Evolutionary conservation across 768 basidiomycete species (phyloP), one percentile per base, ranked within the genome.

Genomic region (Kwoniella dejecticola): DNA sequence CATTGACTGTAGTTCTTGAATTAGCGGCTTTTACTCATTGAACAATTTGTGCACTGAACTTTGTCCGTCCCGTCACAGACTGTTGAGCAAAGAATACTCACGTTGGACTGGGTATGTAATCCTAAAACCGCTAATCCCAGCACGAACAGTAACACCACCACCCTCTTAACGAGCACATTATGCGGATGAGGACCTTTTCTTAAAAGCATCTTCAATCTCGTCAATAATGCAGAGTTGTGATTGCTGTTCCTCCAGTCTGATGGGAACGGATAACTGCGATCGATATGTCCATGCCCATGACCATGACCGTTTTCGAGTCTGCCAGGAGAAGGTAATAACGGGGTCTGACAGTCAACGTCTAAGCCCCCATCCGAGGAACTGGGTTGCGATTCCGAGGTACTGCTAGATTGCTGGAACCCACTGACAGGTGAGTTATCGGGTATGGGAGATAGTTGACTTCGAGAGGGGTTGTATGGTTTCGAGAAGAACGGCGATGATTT

Each of bases 191-290:
- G 10, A 15, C 57, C 41, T 7, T 63, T 58, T 8, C 57, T n/a
- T 30, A 53, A 13, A 19, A 26, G 27, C 33, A 57, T 58, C 42
- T 47, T 44, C 23, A 38, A 10, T 29, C 57, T 40, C 0, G 19
- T 52, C 24, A 46, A 30, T 19, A 33, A 27, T 4, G 40, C 50
- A 8, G 21, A 19, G 19, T 38, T n/a, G n/a, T n/a, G n/a, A n/a
- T n/a, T n/a, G n/a, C n/a, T n/a, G 19, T 46, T 42, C 19, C 19
- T 42, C 11, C 19, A 42, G 17, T 42, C 36, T 13, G 47, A 27
- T 13, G 66, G 66, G 33, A 68, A 68, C 2, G 67, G 67, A 55
- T 64, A 68, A 40, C 61, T 57, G 7, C 15, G 33, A 48, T 42
- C 36, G 36, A 8, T 38, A 38, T 17, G 8, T 38, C 36, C 30